A percentile compares a stretch with the other conserved stretches of the same genome.
phyloP scores from a whole-genome alignment of 2,329 filamentous ascomycete species.

The Neonectria ditissima region DNA sequence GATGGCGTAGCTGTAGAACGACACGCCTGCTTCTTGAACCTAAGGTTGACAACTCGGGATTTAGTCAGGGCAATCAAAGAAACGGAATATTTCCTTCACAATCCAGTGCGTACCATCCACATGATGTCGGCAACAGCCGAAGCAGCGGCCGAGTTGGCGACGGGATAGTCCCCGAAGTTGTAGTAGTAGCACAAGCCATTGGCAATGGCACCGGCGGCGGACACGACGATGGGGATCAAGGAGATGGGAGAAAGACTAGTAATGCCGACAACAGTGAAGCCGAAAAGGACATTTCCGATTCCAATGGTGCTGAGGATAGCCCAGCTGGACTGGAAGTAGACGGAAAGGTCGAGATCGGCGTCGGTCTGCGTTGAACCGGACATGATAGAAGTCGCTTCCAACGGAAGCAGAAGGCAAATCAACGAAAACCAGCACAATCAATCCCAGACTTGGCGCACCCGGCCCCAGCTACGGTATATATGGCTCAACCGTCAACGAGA shows the following conservation, averaged over 20 bases:
- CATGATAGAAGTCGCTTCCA: neutral
- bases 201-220: slow-evolving; percentile 51
- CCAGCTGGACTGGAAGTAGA: slow-evolving; percentile 57
- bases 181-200: slow-evolving; percentile 57
- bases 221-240: slow-evolving; percentile 52
- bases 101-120: slow-evolving; percentile 51
- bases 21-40: slow-evolving; percentile 57
- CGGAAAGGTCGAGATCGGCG: slow-evolving; percentile 21
- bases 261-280: slow-evolving; percentile 52
- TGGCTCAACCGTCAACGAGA: neutral
- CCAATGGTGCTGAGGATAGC: slow-evolving; percentile 57
- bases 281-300: slow-evolving; percentile 52
- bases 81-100: neutral
- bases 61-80: neutral
- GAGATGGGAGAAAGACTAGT: slow-evolving; percentile 48
- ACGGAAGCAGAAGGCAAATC: neutral
- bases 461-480: slow-evolving; percentile 16
- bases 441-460: neutral
- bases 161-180: slow-evolving; percentile 42
- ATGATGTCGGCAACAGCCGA: slow-evolving; percentile 53
- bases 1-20: slow-evolving; percentile 64
- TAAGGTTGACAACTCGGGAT: slow-evolving; percentile 20
- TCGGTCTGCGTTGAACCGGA: slow-evolving; percentile 13
- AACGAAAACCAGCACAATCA: slow-evolving; percentile 4
- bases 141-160: slow-evolving; percentile 43